Base-by-base conservation (phyloP, 2,329 filamentous ascomycete species). In the Xylaria digitata region DNA sequence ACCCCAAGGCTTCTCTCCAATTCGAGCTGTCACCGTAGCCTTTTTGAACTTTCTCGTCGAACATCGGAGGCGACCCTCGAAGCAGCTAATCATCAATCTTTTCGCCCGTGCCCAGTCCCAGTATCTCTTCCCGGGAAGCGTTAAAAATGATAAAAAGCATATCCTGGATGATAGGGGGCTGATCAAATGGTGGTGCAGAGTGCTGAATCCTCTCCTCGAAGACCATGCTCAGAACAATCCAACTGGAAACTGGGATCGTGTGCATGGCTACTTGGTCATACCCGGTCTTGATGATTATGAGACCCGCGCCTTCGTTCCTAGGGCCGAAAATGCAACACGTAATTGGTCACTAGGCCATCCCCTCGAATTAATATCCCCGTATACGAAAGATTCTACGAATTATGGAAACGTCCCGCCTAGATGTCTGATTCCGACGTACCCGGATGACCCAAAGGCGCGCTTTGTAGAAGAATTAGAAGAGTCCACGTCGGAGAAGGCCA, bases 101-200 rank as follows among this genome's bases (percentile, higher is more conserved):
- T 99, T 99, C 77, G 96, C 96, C 0, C 87, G 96, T 66, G 90
- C 96, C 0, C 96, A 98, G 77, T 89, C 91, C 58, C 96, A 98
- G 76, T 99, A 99, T 73, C 86, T 99, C 15, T 99, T 98, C 76
- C 94, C 96, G 0, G 93, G 93, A 0, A 98, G 95, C 75, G 88
- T 94, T 45, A 90, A 97, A 67, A 95, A 97, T 77, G 79, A 81
- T 19, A 87, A 87, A 2, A 99, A 99, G 77, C 96, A 99, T 81
- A 91, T 99, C 0, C 83, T 98, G 8, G 93, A 97, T 74, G 96
- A 99, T 74, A 86, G 94, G 37, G 93, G 92, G 0, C 82, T 99
- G 58, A 92, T 99, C 21, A 93, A 90, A 74, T 99, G 96, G 96
- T 99, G 96, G 96, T 97, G 94, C 76, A 90, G 88, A 17, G 92